Evolutionary conservation across 495 filamentous ascomycete genomes (phyloP), one percentile per base, ranked within the genome.

Genomic region (Aspergillus saccharolyticus): DNA sequence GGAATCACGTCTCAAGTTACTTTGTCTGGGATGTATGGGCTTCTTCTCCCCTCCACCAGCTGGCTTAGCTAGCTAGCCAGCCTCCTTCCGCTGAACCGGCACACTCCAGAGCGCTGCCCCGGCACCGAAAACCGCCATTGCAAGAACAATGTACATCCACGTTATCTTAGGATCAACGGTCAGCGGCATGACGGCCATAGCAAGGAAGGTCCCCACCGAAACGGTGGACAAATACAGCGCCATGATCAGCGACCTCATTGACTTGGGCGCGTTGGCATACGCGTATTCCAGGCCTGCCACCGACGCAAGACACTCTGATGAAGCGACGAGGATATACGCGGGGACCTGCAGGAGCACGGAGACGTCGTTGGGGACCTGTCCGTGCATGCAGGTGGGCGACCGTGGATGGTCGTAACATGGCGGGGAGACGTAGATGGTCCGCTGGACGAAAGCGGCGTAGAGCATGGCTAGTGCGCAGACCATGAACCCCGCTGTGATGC

Each of bases 301-400:
- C 42, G 71, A 75, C 2, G 77, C 80, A 57, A 87, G 78, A 42
- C 86, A 80, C 68, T 86, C 85, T 25, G 77, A 78, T 28, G 85
- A 63, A 30, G 76, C 83, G 19, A 81, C 75, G 12, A 83, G 64
- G 16, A 85, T 62, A 65, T 87, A 86, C 2, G 77, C 69, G 1
- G 78, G 77, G 4, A 76, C 69, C 66, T 88, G 85, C 0, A 81
- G 68, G 67, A 74, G 79, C 14, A 84, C 77, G 21, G 62, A 74
- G 52, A 83, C 66, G 1, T 72, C 54, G 22, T 80, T 76, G n/a
- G 72, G 73, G 28, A 65, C 60, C 6, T 53, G 28, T 18, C 55
- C 55, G 43, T 57, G 47, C 4, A 65, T 47, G 19, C 19, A 6
- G 14, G 7, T 15, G 14, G 62, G 47, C 0, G 57, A 63, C n/a